Percentiles rank a stretch among this genome's conserved stretches.
Conservation (phyloP, 345 rosid species). For the Murraya koenigii region DNA sequence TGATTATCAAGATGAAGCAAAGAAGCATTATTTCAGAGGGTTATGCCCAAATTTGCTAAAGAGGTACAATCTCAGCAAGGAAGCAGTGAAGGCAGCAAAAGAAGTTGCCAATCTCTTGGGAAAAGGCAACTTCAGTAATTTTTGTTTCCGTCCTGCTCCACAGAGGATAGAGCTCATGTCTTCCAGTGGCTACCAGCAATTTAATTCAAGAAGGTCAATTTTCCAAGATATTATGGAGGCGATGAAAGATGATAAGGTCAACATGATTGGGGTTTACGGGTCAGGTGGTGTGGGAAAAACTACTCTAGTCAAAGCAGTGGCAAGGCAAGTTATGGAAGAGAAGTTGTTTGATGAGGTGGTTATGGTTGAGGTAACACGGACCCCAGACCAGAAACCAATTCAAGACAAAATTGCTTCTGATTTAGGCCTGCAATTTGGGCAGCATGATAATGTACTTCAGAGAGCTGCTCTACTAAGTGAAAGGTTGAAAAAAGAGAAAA, state of each 20-base stretch:
- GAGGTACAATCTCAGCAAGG: too few species aligned
- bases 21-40: too few species aligned
- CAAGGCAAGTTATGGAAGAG: background rate
- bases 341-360: conserved; percentile 8
- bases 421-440: conserved; percentile 1
- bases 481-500: background rate
- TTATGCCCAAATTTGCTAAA: too few species aligned
- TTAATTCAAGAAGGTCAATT: background rate
- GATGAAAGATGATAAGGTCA: background rate
- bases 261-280: conserved; percentile 19
- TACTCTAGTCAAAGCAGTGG: conserved; percentile 12
- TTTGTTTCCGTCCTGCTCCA: background rate
- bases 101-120: too few species aligned
- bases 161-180: background rate
- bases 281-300: conserved; percentile 20
- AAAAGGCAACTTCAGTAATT: too few species aligned
- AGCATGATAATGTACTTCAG: background rate
- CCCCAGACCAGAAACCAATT: conserved; percentile 9
- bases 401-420: conserved; percentile 7
- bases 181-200: background rate
- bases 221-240: background rate
- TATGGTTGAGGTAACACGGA: conserved; percentile 4
- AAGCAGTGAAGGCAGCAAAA: too few species aligned
- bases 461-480: background rate
- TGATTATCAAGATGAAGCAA: too few species aligned